Conservation (phyloP, 1,284 basidiomycete genomes). For the Sphagnurus paluster region DNA sequence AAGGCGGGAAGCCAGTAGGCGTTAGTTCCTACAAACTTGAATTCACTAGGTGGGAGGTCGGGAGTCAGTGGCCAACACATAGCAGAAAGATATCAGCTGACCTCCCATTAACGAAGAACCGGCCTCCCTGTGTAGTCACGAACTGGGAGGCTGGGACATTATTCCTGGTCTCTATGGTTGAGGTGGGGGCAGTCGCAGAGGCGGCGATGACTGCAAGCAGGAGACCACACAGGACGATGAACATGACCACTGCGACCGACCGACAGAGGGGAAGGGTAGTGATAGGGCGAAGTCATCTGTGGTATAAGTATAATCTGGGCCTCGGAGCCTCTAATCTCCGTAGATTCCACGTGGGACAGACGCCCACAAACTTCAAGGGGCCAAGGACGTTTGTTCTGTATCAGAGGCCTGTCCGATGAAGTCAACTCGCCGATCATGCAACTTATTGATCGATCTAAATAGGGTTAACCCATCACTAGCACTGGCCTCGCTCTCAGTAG, state of each 20-base stretch:
- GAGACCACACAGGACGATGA: conserved; percentile 28
- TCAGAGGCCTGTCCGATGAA: too few species aligned
- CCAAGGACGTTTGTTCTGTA: not conserved
- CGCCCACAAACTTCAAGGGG: not conserved
- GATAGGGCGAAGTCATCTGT: conserved; percentile 15
- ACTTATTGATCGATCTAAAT: too few species aligned
- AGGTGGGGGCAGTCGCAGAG: conserved; percentile 26
- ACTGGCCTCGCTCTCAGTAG: not conserved
- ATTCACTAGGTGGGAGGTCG: conserved; percentile 32
- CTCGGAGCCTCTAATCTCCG: conserved; percentile 11
- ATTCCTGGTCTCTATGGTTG: conserved; percentile 18
- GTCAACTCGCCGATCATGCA: not conserved
- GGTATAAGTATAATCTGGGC: conserved; percentile 11
- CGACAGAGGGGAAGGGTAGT: conserved; percentile 19
- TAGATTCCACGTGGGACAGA: conserved; percentile 15
- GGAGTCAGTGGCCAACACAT: not conserved
- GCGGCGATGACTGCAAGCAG: conserved; percentile 28
- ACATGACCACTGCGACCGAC: conserved; percentile 27
- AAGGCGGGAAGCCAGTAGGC: conserved; percentile 67
- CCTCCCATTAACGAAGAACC: conserved; percentile 55
- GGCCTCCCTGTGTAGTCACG: conserved; percentile 39
- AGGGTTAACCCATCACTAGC: not conserved
- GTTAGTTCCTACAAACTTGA: conserved; percentile 63
- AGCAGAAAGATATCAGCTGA: conserved; percentile 16
- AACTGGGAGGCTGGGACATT: conserved; percentile 32